A percentile compares a stretch with the other conserved stretches of the same genome.
Conservation (phyloP, 208 protist species). For the Acanthamoeba castellanii region DNA sequence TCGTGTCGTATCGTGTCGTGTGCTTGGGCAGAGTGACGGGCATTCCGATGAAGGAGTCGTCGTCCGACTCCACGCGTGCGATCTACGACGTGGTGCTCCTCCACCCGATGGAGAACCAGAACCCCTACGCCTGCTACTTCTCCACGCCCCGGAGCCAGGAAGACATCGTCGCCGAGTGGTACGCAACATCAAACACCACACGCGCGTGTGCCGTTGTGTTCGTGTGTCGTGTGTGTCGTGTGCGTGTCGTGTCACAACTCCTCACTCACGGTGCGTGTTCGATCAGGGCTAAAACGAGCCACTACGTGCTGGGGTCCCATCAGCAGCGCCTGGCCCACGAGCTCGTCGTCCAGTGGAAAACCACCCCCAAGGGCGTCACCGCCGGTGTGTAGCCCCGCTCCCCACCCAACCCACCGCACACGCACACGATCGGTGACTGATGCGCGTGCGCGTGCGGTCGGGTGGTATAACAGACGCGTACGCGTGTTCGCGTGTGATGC, state of each 20-base stretch:
- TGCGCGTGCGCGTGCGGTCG: not conserved
- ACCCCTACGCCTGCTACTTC: conserved; percentile 22
- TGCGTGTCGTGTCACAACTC: too few relatives aligned
- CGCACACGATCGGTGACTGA: not conserved
- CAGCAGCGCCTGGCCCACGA: not conserved
- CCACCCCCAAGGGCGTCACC: not conserved
- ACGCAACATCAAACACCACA: not conserved
- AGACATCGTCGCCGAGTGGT: conserved; percentile 1
- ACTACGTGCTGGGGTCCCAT: conserved; percentile 16
- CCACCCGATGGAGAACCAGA: conserved; percentile 42
- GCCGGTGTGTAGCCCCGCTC: not conserved
- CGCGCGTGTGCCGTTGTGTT: too few relatives aligned
- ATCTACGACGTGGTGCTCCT: conserved; percentile 64
- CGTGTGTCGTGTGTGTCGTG: not conserved
- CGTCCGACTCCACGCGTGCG: conserved; percentile 24
- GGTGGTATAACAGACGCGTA: not conserved
- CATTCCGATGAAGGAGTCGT: conserved; percentile 65
- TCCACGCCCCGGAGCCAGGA: not conserved
- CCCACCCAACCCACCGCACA: not conserved
- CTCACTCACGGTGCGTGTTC: too few relatives aligned
- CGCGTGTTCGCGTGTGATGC: not conserved
- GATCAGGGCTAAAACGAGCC: not conserved
- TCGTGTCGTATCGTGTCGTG: too few relatives aligned
- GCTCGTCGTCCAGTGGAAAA: conserved; percentile 61
- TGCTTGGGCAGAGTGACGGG: not conserved